A percentile compares a stretch with the other conserved stretches of the same genome.
These are phyloP conservation scores for Aspergillus ostianus DNA, from an alignment of 495 filamentous ascomycete genomes.

Conservation along the genomic window DNA sequence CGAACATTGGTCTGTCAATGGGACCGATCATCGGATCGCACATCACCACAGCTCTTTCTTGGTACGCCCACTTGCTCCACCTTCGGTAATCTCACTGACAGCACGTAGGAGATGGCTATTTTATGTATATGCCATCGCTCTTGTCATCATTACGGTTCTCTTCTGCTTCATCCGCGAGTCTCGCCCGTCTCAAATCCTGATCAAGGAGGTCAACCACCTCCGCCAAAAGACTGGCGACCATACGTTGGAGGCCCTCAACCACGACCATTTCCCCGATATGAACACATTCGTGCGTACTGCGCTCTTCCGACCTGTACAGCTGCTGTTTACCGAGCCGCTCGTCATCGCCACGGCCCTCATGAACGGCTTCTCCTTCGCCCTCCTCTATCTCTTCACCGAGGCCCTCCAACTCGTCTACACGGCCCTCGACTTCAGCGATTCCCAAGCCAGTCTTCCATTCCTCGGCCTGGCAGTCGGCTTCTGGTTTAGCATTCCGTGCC, in stretches of 20 bases:
- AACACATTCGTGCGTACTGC: constrained; percentile 26
- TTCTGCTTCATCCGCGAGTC: constrained; percentile 28
- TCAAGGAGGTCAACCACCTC: constrained; percentile 22
- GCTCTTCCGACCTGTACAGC: constrained; percentile 34
- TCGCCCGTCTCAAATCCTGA: constrained; percentile 34
- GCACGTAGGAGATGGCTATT: constrained; percentile 36
- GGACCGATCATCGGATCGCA: constrained; percentile 46
- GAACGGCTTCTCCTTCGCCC: constrained; percentile 8
- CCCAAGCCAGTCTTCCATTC: constrained; percentile 36
- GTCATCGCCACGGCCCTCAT: constrained; percentile 25
- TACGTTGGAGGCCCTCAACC: constrained; percentile 28
- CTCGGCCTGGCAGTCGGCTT: constrained; percentile 38
- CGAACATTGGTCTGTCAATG: constrained; percentile 38
- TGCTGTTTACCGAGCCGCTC: constrained; percentile 46
- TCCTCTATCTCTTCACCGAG: constrained; percentile 37
- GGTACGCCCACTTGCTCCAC: constrained; percentile 21
- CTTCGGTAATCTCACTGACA: constrained; percentile 3
- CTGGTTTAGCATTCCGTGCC: constrained; percentile 27
- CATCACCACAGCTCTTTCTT: constrained; percentile 32
- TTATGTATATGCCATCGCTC: constrained; percentile 25
- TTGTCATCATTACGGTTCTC: constrained; percentile 14
- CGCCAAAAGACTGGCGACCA: constrained; percentile 24
- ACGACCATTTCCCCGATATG: constrained; percentile 30
- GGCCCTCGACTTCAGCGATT: constrained; percentile 27
- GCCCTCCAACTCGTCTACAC: constrained; percentile 36